phyloP scores from a whole-genome alignment of 1,284 basidiomycete genomes.

The Ganoderma boninense region DNA sequence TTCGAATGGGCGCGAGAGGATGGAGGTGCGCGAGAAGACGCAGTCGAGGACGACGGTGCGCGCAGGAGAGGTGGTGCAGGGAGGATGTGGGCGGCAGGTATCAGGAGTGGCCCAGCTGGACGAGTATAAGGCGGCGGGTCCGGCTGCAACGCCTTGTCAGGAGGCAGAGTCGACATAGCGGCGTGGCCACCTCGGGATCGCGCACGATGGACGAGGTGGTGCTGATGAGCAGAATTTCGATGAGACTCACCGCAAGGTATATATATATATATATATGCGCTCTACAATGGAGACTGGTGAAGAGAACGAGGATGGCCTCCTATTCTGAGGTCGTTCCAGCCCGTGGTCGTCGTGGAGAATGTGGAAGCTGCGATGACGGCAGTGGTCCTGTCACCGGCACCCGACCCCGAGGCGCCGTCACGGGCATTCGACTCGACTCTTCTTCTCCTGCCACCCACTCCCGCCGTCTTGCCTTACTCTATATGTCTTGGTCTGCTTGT shows the following conservation, averaged over 20 bases:
- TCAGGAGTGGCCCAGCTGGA: conserved; percentile 14
- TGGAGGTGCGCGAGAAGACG: neutral
- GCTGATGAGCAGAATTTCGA: neutral
- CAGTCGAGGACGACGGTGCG: neutral
- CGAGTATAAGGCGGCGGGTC: conserved; percentile 29
- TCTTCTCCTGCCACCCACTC: neutral
- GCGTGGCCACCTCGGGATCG: neutral
- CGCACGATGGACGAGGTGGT: neutral
- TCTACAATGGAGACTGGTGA: conserved; percentile 9
- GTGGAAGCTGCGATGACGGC: conserved; percentile 19
- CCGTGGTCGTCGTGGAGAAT: conserved; percentile 21
- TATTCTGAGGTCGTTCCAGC: conserved; percentile 12
- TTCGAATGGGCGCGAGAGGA: conserved; percentile 1
- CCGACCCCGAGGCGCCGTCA: conserved; percentile 1
- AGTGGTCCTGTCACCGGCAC: conserved; percentile 3
- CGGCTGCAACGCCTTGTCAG: conserved; percentile 12
- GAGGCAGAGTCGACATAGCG: neutral
- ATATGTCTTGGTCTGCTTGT: neutral
- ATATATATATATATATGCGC: conserved; percentile 17
- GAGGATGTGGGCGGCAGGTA: conserved; percentile 15
- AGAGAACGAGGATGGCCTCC: conserved; percentile 5
- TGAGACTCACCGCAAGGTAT: conserved; percentile 16
- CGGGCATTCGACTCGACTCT: neutral
- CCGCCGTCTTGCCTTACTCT: neutral
- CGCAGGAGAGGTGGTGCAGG: neutral